Percentiles rank a stretch among this genome's conserved stretches.
phyloP scores from a whole-genome alignment of 2,329 filamentous ascomycete species.

The Fusarium humuli region DNA sequence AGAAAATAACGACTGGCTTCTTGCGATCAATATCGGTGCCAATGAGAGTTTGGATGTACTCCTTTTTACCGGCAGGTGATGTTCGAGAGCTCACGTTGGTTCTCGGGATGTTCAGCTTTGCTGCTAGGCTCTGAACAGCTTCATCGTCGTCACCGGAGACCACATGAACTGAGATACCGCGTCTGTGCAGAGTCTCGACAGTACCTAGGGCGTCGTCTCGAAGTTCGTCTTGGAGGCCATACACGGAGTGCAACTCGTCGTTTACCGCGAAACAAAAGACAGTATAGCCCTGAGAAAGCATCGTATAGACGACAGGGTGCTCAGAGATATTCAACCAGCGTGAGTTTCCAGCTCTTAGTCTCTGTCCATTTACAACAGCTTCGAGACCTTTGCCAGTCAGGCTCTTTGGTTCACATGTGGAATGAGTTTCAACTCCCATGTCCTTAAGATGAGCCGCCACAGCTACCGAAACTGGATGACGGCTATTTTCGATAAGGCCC shows the following conservation, averaged over 20 bases:
- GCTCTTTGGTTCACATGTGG: conserved; percentile 50
- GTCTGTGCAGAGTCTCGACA: conserved; percentile 52
- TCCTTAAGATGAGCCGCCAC: conserved; percentile 56
- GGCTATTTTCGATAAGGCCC: conserved; percentile 54
- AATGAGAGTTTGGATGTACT: conserved; percentile 57
- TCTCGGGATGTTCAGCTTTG: conserved; percentile 54
- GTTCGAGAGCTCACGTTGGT: conserved; percentile 56
- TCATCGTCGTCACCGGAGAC: conserved; percentile 66
- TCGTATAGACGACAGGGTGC: conserved; percentile 49
- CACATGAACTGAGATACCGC: conserved; percentile 59
- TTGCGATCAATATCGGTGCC: conserved; percentile 19
- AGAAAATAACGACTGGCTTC: conserved; percentile 69
- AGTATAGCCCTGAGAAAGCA: conserved; percentile 55
- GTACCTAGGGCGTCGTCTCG: conserved; percentile 56
- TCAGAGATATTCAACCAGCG: conserved; percentile 58
- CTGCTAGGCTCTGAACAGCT: conserved; percentile 58
- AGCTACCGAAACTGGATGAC: conserved; percentile 65
- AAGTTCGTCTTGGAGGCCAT: conserved; percentile 60
- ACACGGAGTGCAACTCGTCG: conserved; percentile 53
- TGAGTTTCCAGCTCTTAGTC: conserved; percentile 62
- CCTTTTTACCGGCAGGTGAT: conserved; percentile 60
- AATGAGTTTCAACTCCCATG: conserved; percentile 8
- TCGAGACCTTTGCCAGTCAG: conserved; percentile 62
- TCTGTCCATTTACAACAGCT: conserved; percentile 42
- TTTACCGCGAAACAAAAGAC: conserved; percentile 61